Evolutionary conservation across 1,139 yeast genomes (phyloP), one percentile per base, ranked within the genome.

Genomic region (Diutina rugosa): DNA sequence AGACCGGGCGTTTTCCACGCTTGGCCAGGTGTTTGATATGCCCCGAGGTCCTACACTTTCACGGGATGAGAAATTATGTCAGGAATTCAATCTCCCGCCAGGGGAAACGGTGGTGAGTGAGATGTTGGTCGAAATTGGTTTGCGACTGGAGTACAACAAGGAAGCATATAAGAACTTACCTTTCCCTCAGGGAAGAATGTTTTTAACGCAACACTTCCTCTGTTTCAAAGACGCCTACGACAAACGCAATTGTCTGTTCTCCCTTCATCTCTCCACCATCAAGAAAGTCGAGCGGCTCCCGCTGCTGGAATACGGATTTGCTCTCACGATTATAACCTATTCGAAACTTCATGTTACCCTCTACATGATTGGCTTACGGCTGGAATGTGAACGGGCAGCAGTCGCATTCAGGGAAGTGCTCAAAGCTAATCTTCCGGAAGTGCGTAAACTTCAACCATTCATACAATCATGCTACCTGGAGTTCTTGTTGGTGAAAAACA

Each of bases 271-370:
- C 55, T 82, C 93, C 8, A 81, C 96, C 1, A 73, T 95, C 46
- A 84, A 87, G 64, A 85, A 90, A 61, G 95, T 93, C 30, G 97
- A 93, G 67, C 76, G 98, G 57, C 76, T 90, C 32, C 93, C 95
- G 2, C 79, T 90, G 2, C 78, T 82, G 57, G 79, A 88, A 1
- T 87, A 84, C 65, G 85, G 88, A n/a, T 88, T 90, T 70, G 90
- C 95, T 1, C 73, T 93, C 29, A 72, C 83, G n/a, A 71, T 91
- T 26, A 77, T 80, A 6, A 81, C 96, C 2, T 84, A 85, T 60
- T 85, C 88, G 56, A 87, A 84, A 28, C 67, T 87, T 59, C 77
- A 77, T 51, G 65, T 90, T 2, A 76, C 85, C 1, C 71, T 91
- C 14, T 89, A 87, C 63, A 82, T 91, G 64, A 83, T 89, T 46